phyloP scores from a whole-genome alignment of 2,329 filamentous ascomycete species.

The Fusarium longipes region DNA sequence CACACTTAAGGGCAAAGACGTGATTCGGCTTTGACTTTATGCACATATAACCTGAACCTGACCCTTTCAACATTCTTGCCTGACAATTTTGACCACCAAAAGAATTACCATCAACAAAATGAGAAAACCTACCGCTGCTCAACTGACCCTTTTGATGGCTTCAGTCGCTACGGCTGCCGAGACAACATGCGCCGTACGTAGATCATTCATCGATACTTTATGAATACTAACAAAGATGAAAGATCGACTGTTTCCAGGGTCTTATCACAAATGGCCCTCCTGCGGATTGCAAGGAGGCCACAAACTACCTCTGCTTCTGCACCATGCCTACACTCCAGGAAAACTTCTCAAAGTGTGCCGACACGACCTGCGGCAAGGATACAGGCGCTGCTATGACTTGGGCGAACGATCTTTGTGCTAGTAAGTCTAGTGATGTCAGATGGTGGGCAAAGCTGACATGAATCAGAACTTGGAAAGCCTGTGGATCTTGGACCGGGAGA shows the following conservation, averaged over 20 bases:
- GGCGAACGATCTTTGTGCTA: slow-evolving; percentile 50
- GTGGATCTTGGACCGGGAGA: slow-evolving; percentile 17
- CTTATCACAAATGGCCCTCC: slow-evolving; percentile 47
- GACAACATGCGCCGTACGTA: slow-evolving; percentile 34
- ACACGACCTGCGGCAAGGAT: slow-evolving; percentile 15
- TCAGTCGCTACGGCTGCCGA: slow-evolving; percentile 12
- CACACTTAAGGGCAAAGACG: slow-evolving; percentile 6
- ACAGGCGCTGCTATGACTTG: slow-evolving; percentile 36
- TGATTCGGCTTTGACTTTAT: background rate
- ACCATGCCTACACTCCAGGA: slow-evolving; percentile 40
- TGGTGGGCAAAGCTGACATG: background rate
- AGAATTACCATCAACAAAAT: background rate
- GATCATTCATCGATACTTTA: accelerated
- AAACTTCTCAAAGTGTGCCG: slow-evolving; percentile 43
- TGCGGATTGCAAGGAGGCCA: slow-evolving; percentile 45
- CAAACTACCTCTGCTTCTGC: slow-evolving; percentile 50
- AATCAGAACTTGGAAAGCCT: slow-evolving; percentile 24
- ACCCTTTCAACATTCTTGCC: background rate
- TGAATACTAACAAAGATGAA: background rate
- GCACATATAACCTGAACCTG: slow-evolving; percentile 1
- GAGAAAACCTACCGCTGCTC: slow-evolving; percentile 23
- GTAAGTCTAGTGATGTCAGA: background rate
- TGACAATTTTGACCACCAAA: accelerated
- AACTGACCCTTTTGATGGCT: slow-evolving; percentile 25
- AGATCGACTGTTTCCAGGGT: slow-evolving; percentile 47